Percentiles rank a stretch among this genome's conserved stretches.
Evolutionary conservation across 257 asterid species (phyloP).

Genomic region (Anisodus tanguticus): DNA sequence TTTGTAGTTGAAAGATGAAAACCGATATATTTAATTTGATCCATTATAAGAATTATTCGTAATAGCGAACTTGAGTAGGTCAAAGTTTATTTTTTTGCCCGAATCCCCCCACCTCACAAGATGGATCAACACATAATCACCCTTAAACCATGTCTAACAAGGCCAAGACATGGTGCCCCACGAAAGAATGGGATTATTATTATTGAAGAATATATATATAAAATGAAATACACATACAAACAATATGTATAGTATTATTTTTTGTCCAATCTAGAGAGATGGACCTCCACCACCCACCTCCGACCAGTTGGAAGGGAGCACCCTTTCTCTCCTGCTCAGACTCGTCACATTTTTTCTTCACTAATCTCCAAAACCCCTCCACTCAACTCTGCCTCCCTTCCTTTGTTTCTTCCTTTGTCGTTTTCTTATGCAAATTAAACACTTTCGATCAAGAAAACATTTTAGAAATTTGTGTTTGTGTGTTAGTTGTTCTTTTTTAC

Average conservation of each 20-base stretch:
- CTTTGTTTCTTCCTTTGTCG: conserved; percentile 37
- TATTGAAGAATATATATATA: not conserved
- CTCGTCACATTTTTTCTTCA: conserved; percentile 28
- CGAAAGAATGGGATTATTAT: not conserved
- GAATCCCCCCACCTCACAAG: not conserved
- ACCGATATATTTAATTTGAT: too few relatives aligned
- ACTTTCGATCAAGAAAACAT: not conserved
- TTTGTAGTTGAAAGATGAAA: too few relatives aligned
- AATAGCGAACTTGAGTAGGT: not conserved
- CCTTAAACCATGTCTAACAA: conserved; percentile 48
- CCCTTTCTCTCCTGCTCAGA: not conserved
- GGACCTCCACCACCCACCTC: conserved; percentile 30
- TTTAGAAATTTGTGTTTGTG: not conserved
- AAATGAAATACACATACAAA: not conserved
- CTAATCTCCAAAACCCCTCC: conserved; percentile 34
- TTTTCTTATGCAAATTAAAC: not conserved
- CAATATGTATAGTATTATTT: not conserved
- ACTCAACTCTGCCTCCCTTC: conserved; percentile 37
- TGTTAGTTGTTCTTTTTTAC: not conserved
- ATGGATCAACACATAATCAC: not conserved
- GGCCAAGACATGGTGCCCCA: conserved; percentile 61
- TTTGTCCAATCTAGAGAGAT: conserved; percentile 6
- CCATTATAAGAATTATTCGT: not conserved
- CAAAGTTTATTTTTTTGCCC: not conserved
- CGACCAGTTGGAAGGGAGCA: conserved; percentile 22